Percentiles rank a stretch among this genome's conserved stretches.
Conservation (phyloP, 2,329 filamentous ascomycete genomes). For the Ophiocordyceps camponoti-saundersi region DNA sequence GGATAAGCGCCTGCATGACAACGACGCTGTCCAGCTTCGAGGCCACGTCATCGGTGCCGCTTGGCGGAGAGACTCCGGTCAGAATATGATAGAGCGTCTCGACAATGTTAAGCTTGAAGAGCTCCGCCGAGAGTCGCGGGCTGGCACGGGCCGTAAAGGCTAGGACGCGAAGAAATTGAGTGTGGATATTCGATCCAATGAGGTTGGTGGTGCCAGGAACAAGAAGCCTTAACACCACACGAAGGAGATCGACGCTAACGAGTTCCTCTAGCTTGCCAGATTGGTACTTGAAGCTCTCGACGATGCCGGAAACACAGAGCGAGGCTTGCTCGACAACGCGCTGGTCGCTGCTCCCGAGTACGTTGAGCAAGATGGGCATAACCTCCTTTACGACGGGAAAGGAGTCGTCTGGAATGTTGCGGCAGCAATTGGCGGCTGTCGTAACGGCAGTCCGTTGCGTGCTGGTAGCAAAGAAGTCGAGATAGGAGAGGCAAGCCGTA, state of each 20-base stretch:
- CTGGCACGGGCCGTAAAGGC: conserved; percentile 83
- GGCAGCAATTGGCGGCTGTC: conserved; percentile 94
- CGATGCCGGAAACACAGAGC: conserved; percentile 84
- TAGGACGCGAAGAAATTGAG: conserved; percentile 82
- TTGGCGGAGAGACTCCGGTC: conserved; percentile 84
- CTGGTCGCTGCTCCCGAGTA: conserved; percentile 82
- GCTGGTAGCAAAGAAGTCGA: conserved; percentile 95
- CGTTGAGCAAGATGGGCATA: conserved; percentile 87
- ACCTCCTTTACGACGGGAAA: conserved; percentile 85
- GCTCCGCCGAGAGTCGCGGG: conserved; percentile 68
- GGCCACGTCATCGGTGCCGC: conserved; percentile 57
- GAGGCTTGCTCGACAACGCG: conserved; percentile 95
- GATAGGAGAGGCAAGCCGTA: conserved; percentile 85
- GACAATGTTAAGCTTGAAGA: conserved; percentile 92
- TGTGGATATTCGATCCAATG: conserved; percentile 87
- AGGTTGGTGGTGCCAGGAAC: conserved; percentile 90
- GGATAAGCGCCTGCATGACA: conserved; percentile 96
- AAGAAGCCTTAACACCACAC: conserved; percentile 69
- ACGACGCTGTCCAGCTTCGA: conserved; percentile 89
- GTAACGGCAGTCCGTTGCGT: conserved; percentile 94
- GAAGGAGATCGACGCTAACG: conserved; percentile 73
- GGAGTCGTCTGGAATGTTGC: conserved; percentile 87
- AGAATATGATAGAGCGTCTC: conserved; percentile 96
- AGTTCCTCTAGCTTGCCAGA: conserved; percentile 81
- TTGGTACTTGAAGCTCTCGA: conserved; percentile 90